Evolutionary conservation across 805 yeast species (phyloP).

Genomic region (Isabelozyma heimii): DNA sequence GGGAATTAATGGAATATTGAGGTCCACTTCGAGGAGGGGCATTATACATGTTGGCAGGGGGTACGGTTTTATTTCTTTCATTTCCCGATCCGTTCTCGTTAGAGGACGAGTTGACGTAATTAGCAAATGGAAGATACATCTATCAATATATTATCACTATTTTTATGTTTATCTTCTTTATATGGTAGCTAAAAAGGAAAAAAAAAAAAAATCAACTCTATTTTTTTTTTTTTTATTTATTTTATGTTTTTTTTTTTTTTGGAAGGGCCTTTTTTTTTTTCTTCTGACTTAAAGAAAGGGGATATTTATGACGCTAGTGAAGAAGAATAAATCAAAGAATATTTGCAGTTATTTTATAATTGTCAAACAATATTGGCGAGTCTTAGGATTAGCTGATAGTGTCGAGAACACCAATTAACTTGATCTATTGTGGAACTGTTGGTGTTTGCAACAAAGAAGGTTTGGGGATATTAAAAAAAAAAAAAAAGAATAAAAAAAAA

Average conservation of each 20-base stretch:
- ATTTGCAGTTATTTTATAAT: too few relatives aligned
- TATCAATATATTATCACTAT: neutral
- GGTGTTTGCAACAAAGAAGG: constrained; percentile 6
- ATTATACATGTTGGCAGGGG: constrained; percentile 1
- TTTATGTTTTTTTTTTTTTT: neutral
- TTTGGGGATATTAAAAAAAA: constrained; percentile 1
- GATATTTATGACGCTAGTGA: too few relatives aligned
- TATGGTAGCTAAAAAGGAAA: neutral
- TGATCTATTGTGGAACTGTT: neutral
- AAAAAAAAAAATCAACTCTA: neutral
- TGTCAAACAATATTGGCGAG: neutral
- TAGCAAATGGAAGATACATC: constrained; percentile 12
- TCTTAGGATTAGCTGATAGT: too few relatives aligned
- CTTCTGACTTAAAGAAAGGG: too few relatives aligned
- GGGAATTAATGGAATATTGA: constrained; percentile 5
- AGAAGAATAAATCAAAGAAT: too few relatives aligned
- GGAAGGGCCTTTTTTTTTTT: too few relatives aligned
- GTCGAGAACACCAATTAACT: too few relatives aligned
- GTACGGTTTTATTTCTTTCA: constrained; percentile 1
- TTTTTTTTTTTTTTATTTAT: neutral
- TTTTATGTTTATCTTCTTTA: neutral
- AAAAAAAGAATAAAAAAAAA: constrained; percentile 5
- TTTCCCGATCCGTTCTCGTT: neutral
- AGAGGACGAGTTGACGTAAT: constrained; percentile 1
- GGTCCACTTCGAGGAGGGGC: constrained; percentile 2